Base-by-base conservation (phyloP, 306 rosid species). In the Cotoneaster glaucophyllus region DNA sequence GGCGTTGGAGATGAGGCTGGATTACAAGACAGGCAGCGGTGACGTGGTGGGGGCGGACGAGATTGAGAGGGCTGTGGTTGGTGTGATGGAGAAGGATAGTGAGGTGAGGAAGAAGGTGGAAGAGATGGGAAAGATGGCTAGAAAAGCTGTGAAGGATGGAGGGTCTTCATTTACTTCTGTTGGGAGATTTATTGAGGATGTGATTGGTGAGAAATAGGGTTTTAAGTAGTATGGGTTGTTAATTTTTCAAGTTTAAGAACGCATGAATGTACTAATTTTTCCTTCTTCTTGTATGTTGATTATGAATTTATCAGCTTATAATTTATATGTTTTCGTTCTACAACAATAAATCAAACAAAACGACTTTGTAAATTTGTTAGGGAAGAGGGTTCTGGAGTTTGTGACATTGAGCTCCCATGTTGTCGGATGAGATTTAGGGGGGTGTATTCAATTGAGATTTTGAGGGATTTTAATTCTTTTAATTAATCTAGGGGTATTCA, bases 21-120 rank as follows among this genome's bases (percentile, higher is more conserved):
- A 86, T n/a, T 88, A 90, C 70, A 80, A 64, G 77, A 29, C 6
- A 8, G 68, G 1, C 1, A 82, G 79, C 19, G 64, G 66, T 78
- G 87, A 77, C 71, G 63, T 75, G n/a, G 86, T 86, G 8, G n/a
- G 44, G 78, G 88, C 91, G 6, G 87, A 83, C 15, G 87, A 87
- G 83, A 81, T 90, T 31, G 86, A 77, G 73, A 66, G 68, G 61
- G 93, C 87, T 1, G 24, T 84, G 66, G 74, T 72, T 57, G 41
- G 44, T 0, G 68, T 87, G 50, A 79, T 88, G 96, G 83, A 88
- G 1, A 67, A 11, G 39, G 81, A 65, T 8, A 41, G 52, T 21
- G 45, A 66, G 69, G 75, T 79, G 66, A 69, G 78, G 64, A 84
- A 82, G 74, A 90, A 82, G 71, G 88, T 84, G 39, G 74, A 82